These are phyloP conservation scores for Rhodotorula paludigena DNA, from an alignment of 768 basidiomycete species.

Conservation along the genomic window DNA sequence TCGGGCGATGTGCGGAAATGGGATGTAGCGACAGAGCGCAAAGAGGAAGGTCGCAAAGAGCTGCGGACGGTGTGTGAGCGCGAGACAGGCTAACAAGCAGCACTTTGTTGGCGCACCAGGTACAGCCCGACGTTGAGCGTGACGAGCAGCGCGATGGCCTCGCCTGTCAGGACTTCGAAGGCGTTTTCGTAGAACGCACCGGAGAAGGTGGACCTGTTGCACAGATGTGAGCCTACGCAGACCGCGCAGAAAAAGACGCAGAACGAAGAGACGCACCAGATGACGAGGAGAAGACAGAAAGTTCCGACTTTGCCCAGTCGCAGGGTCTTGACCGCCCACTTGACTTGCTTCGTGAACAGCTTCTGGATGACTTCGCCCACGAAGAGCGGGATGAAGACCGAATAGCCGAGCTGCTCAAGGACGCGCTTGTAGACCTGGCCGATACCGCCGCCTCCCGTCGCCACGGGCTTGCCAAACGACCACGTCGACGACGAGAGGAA, in stretches of 20 bases:
- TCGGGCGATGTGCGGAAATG: neutral
- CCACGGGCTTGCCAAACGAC: conserved; percentile 37
- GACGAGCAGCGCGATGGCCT: conserved; percentile 28
- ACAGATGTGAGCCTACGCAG: no score
- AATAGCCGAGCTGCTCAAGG: conserved; percentile 40
- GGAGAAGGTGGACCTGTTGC: conserved; percentile 38
- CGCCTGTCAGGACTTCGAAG: conserved; percentile 39
- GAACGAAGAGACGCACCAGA: conserved; percentile 37
- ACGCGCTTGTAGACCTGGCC: conserved; percentile 41
- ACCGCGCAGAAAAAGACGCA: conserved; percentile 3
- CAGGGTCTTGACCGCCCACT: conserved; percentile 36
- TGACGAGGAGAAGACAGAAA: conserved; percentile 42
- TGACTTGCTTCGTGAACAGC: conserved; percentile 39
- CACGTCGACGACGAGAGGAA: conserved; percentile 11
- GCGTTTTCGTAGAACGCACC: conserved; percentile 41
- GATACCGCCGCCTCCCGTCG: conserved; percentile 35
- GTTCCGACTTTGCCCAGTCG: conserved; percentile 42
- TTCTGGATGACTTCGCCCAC: conserved; percentile 45
- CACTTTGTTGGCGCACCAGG: neutral
- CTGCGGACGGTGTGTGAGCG: neutral
- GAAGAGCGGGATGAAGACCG: conserved; percentile 44
- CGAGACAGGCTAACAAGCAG: neutral
- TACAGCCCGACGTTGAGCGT: conserved; percentile 12
- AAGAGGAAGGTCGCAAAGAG: conserved; percentile 20
- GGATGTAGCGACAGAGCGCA: conserved; percentile 15